Evolutionary conservation across 352 stramenopile genomes (phyloP), one percentile per base, ranked within the genome.

Genomic region (Globisporangium abappressorium): DNA sequence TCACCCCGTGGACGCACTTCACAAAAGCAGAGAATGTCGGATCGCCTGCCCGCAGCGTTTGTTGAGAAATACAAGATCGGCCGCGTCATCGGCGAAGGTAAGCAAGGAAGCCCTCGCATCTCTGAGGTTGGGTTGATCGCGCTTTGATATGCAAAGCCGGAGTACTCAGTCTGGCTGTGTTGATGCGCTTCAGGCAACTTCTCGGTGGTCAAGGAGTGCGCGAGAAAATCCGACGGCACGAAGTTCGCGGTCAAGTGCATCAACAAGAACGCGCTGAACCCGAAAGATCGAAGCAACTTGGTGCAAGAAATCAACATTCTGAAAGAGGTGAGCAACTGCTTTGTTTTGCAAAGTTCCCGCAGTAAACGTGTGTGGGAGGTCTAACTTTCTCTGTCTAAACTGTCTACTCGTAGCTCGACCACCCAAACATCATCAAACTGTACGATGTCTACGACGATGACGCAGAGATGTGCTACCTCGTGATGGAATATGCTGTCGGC

Each of bases 401-500:
- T 66, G 34, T 14, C 30, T 33, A 33, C 30, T 33, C 3, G 30
- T 30, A 88, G 70, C 64, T 97, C 56, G 77, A 90, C 51, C 91
- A 97, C 66, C 79, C 85, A 4, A 93, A 97, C 75, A 97, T 97
- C 62, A 90, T 97, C 69, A 88, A 85, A 60, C 75, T 97, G 22
- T 80, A 77, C 57, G 91, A 97, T 43, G 84, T 97, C 30, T 97
- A 82, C 60, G 86, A 96, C 47, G 85, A 85, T 56, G 78, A 91
- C 34, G 66, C 68, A 20, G 73, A 80, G 30, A 92, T 91, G 82
- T 92, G 81, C 72, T 93, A 92, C 73, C 71, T 98, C 41, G 89
- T 98, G 28, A 97, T 97, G 85, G 93, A 98, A 70, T 80, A 83
- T 30, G 83, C 90, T 12, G 85, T 84, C 59, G 93, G 93, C 46